A percentile compares a stretch with the other conserved stretches of the same genome.
Evolutionary conservation across 345 rosid genomes (phyloP).

Genomic region (Trapa bicornis): DNA sequence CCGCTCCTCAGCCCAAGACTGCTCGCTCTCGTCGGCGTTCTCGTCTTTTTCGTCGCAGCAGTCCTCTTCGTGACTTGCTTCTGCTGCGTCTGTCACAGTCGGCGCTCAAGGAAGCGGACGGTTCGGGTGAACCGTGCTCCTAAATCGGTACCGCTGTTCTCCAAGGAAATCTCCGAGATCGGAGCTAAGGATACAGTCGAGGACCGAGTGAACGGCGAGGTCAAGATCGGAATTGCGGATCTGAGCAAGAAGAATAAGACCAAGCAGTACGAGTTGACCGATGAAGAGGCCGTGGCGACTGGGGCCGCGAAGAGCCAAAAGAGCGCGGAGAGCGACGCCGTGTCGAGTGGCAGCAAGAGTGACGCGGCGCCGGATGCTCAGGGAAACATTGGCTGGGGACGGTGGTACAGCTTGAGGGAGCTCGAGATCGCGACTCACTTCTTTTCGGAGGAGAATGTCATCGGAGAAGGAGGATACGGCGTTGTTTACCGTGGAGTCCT

Average conservation of each 20-base stretch:
- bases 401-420: constrained; percentile 77
- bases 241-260: constrained; percentile 10
- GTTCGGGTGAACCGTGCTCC: constrained; percentile 59
- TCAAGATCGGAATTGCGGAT: constrained; percentile 16
- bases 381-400: constrained; percentile 76
- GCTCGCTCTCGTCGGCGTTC: constrained; percentile 41
- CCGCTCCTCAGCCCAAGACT: constrained; percentile 44
- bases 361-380: constrained; percentile 28
- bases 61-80: constrained; percentile 37
- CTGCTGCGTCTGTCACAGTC: constrained; percentile 39
- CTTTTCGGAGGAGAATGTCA: constrained; percentile 60
- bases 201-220: constrained; percentile 15
- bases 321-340: constrained; percentile 25
- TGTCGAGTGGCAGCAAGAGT: constrained; percentile 35
- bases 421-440: constrained; percentile 78
- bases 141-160: constrained; percentile 55
- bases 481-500: constrained; percentile 68
- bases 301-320: constrained; percentile 6
- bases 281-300: constrained; percentile 1
- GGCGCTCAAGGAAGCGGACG: constrained; percentile 39
- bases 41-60: constrained; percentile 22
- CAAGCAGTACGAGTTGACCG: background rate
- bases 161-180: constrained; percentile 68
- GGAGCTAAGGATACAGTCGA: constrained; percentile 27
- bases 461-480: constrained; percentile 98